Evolutionary conservation across 1,139 yeast species (phyloP), one percentile per base, ranked within the genome.

Genomic region (Blastobotrys proliferans): DNA sequence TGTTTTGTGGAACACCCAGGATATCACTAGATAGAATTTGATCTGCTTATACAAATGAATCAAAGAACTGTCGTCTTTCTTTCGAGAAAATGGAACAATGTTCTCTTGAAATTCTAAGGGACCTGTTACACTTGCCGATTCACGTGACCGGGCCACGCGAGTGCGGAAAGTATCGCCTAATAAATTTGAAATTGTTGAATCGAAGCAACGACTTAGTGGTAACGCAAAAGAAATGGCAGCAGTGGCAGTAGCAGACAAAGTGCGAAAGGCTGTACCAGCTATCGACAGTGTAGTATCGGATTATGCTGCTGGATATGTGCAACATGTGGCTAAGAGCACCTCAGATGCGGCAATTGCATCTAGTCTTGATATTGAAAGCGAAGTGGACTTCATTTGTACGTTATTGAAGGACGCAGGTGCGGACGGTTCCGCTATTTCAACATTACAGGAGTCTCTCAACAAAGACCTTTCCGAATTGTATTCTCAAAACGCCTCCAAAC

Each of bases 201-300:
- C n/a, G n/a, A n/a, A n/a, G n/a, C n/a, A n/a, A n/a, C n/a, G n/a
- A n/a, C n/a, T n/a, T n/a, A n/a, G n/a, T n/a, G n/a, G n/a, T n/a
- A n/a, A n/a, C n/a, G n/a, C n/a, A n/a, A n/a, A n/a, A n/a, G n/a
- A n/a, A n/a, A n/a, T n/a, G n/a, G n/a, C n/a, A n/a, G n/a, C n/a
- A n/a, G n/a, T 37, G 6, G 32, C 44, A 16, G 36, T 53, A 13
- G 49, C 58, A 8, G 49, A 49, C 33, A 51, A 83, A 61, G 81
- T 90, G n/a, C 83, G 96, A 51, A 87, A 83, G 61, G 92, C 95
- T 0, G 94, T 82, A 5, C 94, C 95, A 2, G 73, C 85, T 1
- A 76, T 90, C 41, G 97, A 92, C 56, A 81, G 90, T 1, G 79
- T 88, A n/a, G 95, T 90, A 19, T 80, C 94, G 1, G 94, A 88